Conservation (phyloP, 2,329 filamentous ascomycete genomes). For the Lasiodiplodia sp. region DNA sequence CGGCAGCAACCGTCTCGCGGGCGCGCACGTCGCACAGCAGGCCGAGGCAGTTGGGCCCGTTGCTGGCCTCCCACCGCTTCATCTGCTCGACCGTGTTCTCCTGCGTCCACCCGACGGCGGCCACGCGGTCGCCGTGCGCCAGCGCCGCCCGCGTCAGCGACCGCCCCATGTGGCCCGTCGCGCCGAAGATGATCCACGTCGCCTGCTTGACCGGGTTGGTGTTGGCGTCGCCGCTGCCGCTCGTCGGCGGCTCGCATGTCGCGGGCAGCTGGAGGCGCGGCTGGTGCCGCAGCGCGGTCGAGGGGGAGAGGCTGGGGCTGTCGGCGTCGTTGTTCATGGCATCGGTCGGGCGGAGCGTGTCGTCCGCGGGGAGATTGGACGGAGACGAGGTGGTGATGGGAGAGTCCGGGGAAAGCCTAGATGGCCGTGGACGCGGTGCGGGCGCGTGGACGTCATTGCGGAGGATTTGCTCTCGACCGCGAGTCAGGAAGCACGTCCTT, state of each 20-base stretch:
- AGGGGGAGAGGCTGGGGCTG: constrained; percentile 44
- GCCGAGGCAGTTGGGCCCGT: constrained; percentile 69
- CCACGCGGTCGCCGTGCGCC: constrained; percentile 80
- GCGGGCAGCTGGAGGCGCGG: constrained; percentile 71
- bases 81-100: constrained; percentile 78
- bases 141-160: constrained; percentile 86
- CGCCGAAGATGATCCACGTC: constrained; percentile 96
- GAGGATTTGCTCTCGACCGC: constrained; percentile 24
- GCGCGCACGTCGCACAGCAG: constrained; percentile 90
- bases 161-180: constrained; percentile 95
- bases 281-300: constrained; percentile 41
- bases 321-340: constrained; percentile 30
- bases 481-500: constrained; percentile 24
- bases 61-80: constrained; percentile 65
- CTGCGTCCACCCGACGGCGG: constrained; percentile 82
- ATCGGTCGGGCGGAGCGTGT: neutral
- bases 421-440: neutral
- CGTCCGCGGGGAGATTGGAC: neutral
- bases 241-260: constrained; percentile 83
- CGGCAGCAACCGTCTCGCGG: constrained; percentile 75
- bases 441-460: constrained; percentile 28
- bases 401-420: constrained; percentile 2
- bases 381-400: neutral
- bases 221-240: constrained; percentile 49
- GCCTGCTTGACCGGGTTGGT: constrained; percentile 74